A percentile compares a stretch with the other conserved stretches of the same genome.
Conservation (phyloP, 306 rosid genomes). For the Lathyrus tuberosus region DNA sequence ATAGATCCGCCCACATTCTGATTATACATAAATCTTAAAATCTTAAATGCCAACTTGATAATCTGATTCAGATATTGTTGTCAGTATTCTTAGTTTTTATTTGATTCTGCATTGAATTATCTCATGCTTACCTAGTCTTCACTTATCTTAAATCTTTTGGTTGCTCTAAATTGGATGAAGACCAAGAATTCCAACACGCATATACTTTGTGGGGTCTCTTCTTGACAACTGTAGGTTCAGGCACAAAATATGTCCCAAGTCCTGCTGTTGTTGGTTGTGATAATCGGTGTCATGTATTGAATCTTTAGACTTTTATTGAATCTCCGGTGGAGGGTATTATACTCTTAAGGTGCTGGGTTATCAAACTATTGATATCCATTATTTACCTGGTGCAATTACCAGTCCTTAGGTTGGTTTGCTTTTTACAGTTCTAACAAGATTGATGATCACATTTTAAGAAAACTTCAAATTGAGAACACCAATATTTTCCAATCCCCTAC, state of each 20-base stretch:
- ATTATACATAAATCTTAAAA: conserved; percentile 7
- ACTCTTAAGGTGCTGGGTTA: no score
- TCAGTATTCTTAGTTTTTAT: conserved; percentile 3
- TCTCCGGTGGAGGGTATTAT: conserved; percentile 9
- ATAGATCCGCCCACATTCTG: conserved; percentile 7
- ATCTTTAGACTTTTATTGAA: conserved; percentile 17
- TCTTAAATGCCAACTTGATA: conserved; percentile 17
- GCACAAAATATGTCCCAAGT: not conserved
- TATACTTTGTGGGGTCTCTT: not conserved
- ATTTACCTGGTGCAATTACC: no score
- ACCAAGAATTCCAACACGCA: conserved; percentile 9
- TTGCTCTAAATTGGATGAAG: not conserved
- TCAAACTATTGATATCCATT: no score
- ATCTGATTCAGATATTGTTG: conserved; percentile 15
- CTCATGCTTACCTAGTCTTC: not conserved
- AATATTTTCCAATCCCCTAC: not conserved
- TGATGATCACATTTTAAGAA: conserved; percentile 13
- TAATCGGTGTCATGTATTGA: not conserved
- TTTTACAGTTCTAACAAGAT: not conserved
- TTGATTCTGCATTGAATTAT: conserved; percentile 6
- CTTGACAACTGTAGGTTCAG: not conserved
- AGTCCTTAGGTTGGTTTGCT: no score
- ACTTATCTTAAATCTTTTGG: not conserved
- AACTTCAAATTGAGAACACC: conserved; percentile 4
- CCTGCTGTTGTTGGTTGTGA: conserved; percentile 52